Evolutionary conservation across 371 early-diverging fungal genomes (phyloP).

Genomic region (Apophysomyces trapeziformis): DNA sequence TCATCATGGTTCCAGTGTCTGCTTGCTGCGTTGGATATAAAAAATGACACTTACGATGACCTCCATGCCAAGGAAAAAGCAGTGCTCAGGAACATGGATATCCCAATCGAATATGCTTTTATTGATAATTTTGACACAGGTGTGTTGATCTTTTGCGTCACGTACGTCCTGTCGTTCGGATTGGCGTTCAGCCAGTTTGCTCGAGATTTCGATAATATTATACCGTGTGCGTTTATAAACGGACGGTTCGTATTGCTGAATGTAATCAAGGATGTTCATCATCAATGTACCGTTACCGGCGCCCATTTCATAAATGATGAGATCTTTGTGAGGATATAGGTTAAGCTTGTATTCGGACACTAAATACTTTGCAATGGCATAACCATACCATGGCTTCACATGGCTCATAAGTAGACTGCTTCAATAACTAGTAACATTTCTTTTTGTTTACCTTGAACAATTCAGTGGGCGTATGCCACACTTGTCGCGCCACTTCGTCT

Average conservation of each 20-base stretch:
- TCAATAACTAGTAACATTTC: neutral
- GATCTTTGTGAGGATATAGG: conserved; percentile 58
- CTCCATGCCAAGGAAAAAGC: conserved; percentile 94
- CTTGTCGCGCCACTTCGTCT: conserved; percentile 76
- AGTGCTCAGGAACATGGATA: conserved; percentile 67
- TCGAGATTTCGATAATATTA: conserved; percentile 91
- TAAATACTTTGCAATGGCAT: conserved; percentile 90
- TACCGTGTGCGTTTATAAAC: conserved; percentile 83
- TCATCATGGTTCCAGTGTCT: neutral
- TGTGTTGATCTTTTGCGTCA: conserved; percentile 50
- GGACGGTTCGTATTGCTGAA: conserved; percentile 76
- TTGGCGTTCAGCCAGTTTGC: conserved; percentile 77
- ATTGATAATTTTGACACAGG: conserved; percentile 81
- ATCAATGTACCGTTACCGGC: conserved; percentile 97
- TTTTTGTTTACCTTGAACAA: conserved; percentile 76
- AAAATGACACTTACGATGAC: conserved; percentile 69
- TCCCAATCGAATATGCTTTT: conserved; percentile 92
- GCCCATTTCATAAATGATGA: conserved; percentile 94
- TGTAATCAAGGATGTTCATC: conserved; percentile 89
- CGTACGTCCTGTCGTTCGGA: conserved; percentile 59
- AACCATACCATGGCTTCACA: conserved; percentile 85
- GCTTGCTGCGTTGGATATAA: too few relatives aligned
- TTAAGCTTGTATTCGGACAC: conserved; percentile 77
- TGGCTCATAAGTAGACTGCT: neutral
- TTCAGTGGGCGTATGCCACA: conserved; percentile 98